Evolutionary conservation across 345 rosid species (phyloP).

Genomic region (Heritiera fomes): DNA sequence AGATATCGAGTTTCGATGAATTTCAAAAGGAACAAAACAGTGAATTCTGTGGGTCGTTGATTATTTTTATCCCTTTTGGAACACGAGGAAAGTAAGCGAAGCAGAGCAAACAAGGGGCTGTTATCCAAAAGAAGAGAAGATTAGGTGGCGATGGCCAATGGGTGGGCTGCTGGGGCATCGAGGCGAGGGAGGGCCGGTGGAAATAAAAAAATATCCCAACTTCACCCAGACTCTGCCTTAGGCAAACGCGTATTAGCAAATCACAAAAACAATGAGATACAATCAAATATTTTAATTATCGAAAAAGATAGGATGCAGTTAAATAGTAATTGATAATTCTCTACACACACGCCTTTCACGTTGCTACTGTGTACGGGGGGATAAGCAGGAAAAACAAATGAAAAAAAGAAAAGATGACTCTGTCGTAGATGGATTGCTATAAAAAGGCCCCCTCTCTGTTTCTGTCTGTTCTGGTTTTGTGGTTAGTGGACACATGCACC

Average conservation of each 20-base stretch:
- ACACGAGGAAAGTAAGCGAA: neutral
- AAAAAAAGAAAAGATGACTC: neutral
- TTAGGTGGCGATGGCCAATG: slow-evolving; percentile 27
- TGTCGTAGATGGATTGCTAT: neutral
- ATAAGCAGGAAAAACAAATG: neutral
- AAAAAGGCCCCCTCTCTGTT: neutral
- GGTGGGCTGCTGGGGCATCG: slow-evolving; percentile 21
- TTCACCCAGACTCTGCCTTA: neutral
- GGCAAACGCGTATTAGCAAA: neutral
- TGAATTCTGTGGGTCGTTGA: neutral
- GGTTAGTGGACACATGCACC: slow-evolving; percentile 24
- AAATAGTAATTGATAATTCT: neutral
- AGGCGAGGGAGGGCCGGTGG: slow-evolving; percentile 14
- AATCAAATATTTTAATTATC: neutral
- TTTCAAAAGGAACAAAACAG: neutral
- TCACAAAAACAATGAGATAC: neutral
- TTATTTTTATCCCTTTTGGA: neutral
- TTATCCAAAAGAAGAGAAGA: neutral
- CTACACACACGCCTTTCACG: slow-evolving; percentile 36
- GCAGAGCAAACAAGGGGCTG: slow-evolving; percentile 9
- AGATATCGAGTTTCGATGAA: neutral
- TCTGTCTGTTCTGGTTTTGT: neutral
- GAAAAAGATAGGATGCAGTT: neutral
- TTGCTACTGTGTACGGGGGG: slow-evolving; percentile 20
- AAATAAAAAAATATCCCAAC: slow-evolving; percentile 18